phyloP scores from a whole-genome alignment of 306 rosid species.

The Cucurbita ficifolia region DNA sequence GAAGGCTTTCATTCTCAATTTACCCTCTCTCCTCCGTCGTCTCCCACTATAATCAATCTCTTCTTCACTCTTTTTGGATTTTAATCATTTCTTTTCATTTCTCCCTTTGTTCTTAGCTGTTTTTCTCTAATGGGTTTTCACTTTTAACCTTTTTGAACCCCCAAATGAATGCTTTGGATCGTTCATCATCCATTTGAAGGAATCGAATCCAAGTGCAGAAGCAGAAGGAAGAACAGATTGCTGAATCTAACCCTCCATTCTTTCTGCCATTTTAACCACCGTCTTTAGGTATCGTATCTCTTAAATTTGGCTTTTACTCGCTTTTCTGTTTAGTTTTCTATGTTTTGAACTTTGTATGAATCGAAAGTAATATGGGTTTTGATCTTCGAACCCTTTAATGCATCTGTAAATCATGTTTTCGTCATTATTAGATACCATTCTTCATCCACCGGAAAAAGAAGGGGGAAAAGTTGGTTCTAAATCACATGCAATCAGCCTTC shows the following conservation, averaged over 20 bases:
- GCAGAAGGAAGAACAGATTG: not conserved
- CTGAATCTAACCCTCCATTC: not conserved
- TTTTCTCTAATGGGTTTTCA: not conserved
- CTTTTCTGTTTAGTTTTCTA: not conserved
- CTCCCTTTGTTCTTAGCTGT: not conserved
- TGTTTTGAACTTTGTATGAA: not conserved
- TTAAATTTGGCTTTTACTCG: not conserved
- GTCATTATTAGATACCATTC: slow-evolving; percentile 5
- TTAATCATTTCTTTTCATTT: not conserved
- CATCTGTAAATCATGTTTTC: not conserved
- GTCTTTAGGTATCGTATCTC: not conserved
- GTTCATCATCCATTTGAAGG: not conserved
- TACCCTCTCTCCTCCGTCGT: not conserved
- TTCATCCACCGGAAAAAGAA: slow-evolving; percentile 4
- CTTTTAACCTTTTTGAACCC: not conserved
- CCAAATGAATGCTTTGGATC: not conserved
- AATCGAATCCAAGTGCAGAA: not conserved
- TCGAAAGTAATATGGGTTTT: not conserved
- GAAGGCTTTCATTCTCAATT: not conserved
- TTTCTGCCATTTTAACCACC: not conserved
- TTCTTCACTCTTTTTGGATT: not conserved
- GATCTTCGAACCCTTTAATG: not conserved
- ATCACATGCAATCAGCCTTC: slow-evolving; percentile 9
- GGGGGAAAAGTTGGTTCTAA: not conserved
- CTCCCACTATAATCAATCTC: not conserved